Base-by-base conservation (phyloP, 2,329 filamentous ascomycete genomes). In the Colletotrichum noveboracense region DNA sequence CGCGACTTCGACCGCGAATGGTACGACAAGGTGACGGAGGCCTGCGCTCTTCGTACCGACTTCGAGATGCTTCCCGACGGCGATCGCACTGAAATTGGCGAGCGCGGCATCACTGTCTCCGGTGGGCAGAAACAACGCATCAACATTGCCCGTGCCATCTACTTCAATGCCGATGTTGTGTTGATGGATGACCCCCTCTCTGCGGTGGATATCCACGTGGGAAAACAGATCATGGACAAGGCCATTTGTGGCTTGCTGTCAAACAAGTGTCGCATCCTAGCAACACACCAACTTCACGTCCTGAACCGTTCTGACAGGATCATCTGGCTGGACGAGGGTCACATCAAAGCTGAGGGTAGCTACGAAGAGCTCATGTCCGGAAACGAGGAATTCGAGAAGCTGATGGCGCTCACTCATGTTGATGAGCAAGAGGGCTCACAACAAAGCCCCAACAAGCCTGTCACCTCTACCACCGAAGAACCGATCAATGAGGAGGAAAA, bases 71-170 rank as follows among this genome's bases (percentile, higher is more conserved):
- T 98, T 21, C 96, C 96, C 0, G 91, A 94, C 73, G 94, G 95
- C 12, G 96, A 98, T 80, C 85, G 91, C 79, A 98, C 96, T 0
- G 96, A 98, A 83, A 98, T 98, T 81, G 96, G 96, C 32, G 96
- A 98, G 84, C 93, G 95, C 76, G 96, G 96, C 68, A 98, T 98
- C 81, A 98, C 95, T 1, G 94, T 98, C 2, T 98, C 96, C 24
- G 96, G 96, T 71, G 96, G 96, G 3, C 96, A 98, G 84, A 98
- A 98, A 84, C 96, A 98, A 84, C 92, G 97, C 13, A 88, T 98
- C 79, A 98, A 98, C 82, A 98, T 98, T 81, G 96, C 96, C n/a
- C 91, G 96, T 61, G 92, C 92, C 72, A 93, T 94, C 78, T 89
- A 96, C 85, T 94, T 93, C 76, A 88, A 93, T 76, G 89, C 92